A percentile compares a stretch with the other conserved stretches of the same genome.
These are phyloP conservation scores for Primulina tabacum DNA, from an alignment of 257 asterid species.

Conservation along the genomic window DNA sequence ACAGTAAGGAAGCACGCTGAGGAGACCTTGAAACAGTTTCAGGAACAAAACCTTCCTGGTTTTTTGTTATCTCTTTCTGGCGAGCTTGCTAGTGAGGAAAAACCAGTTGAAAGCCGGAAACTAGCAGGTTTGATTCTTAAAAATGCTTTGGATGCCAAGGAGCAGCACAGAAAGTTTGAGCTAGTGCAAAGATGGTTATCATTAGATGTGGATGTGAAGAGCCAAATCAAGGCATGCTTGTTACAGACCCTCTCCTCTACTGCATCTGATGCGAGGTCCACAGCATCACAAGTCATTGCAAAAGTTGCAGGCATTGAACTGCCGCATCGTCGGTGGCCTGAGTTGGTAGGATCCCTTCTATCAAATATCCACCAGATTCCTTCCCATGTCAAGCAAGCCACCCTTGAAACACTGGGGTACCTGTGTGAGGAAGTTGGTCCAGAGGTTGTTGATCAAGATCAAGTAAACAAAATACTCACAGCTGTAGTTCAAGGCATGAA, in stretches of 20 bases:
- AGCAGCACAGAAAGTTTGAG: slow-evolving; percentile 53
- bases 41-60: slow-evolving; percentile 58
- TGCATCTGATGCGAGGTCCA: slow-evolving; percentile 49
- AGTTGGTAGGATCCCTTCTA: slow-evolving; percentile 46
- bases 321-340: slow-evolving; percentile 61
- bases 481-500: slow-evolving; percentile 63
- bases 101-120: slow-evolving; percentile 63
- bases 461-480: slow-evolving; percentile 55
- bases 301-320: slow-evolving; percentile 62
- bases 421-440: slow-evolving; percentile 57
- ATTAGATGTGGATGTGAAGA: slow-evolving; percentile 39
- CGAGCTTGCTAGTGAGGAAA: slow-evolving; percentile 57
- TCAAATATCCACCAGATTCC: slow-evolving; percentile 50
- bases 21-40: slow-evolving; percentile 50
- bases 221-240: slow-evolving; percentile 48
- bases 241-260: slow-evolving; percentile 46
- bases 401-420: slow-evolving; percentile 56
- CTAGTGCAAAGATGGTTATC: slow-evolving; percentile 52
- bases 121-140: slow-evolving; percentile 58
- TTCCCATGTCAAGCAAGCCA: slow-evolving; percentile 55
- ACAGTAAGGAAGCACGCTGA: slow-evolving; percentile 53
- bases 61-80: slow-evolving; percentile 55
- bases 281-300: slow-evolving; percentile 58
- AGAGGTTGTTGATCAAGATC: slow-evolving; percentile 54
- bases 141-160: slow-evolving; percentile 69